Evolutionary conservation across 139 green algal genomes (phyloP), one percentile per base, ranked within the genome.

Genomic region (Chlamydomonas applanata): DNA sequence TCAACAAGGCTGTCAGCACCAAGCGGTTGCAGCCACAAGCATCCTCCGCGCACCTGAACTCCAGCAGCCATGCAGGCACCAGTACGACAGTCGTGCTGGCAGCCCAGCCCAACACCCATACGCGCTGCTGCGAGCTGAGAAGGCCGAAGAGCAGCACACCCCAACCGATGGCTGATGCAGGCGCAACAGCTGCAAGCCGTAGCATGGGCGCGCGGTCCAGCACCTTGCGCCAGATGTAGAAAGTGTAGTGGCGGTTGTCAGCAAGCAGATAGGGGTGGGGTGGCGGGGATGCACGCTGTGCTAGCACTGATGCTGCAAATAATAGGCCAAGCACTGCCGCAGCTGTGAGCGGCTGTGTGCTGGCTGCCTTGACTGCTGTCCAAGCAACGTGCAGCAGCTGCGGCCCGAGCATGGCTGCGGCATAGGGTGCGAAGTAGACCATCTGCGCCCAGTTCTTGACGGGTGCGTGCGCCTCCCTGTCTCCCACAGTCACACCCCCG

Each of bases 221-320:
- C 44, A 84, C 5, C 13, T 73, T 70, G 35, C 88, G 86, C 93
- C 94, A 98, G 4, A 97, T 19, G 81, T 98, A 98, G 72, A 98
- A 98, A 0, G 85, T 91, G 78, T 96, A 97, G 82, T 98, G 94
- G 52, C 94, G 85, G 82, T 98, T 98, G 81, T 98, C 94, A 4
- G 94, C 93, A 11, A 98, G 77, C 13, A 98, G 76, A 77, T 96
- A 98, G 0, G 94, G 94, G 77, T 98, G 94, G 9, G 67, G 67
- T 9, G 4, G 14, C 40, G 67, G 9, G 45, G 40, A 53, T 4
- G 32, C 4, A 4, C 4, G 53, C 53, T 61, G 53, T 32, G 53
- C 53, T 14, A 20, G 4, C 20, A 61, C 53, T 49, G 73, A 89
- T 3, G 95, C 53, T 0, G 88, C 98, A 63, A 33, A 81, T 4